These are phyloP conservation scores for Zasmidium citrigriseum DNA, from an alignment of 2,329 filamentous ascomycete genomes.

Conservation along the genomic window DNA sequence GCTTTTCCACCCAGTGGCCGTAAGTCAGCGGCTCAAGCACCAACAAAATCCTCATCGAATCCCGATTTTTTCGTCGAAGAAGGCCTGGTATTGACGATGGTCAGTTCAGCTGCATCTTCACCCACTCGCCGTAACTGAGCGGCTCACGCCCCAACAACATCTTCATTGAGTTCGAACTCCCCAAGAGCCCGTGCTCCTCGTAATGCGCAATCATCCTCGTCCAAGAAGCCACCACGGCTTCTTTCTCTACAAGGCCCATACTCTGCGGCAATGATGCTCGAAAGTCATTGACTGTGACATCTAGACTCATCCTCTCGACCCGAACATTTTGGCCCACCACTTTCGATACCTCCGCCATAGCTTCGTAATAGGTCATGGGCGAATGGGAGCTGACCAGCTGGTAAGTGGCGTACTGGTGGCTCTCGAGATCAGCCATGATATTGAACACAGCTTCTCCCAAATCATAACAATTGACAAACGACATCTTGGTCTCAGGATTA, in stretches of 20 bases:
- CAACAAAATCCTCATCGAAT: background rate
- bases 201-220: conserved; percentile 20
- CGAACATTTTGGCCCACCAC: conserved; percentile 31
- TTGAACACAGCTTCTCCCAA: conserved; percentile 28
- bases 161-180: conserved; percentile 22
- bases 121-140: conserved; percentile 17
- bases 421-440: conserved; percentile 29
- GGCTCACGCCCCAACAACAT: conserved; percentile 22
- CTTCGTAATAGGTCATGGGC: conserved; percentile 23
- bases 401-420: conserved; percentile 34
- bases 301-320: conserved; percentile 20
- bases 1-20: too few relatives aligned
- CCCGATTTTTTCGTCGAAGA: background rate
- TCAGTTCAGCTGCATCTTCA: background rate
- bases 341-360: conserved; percentile 20
- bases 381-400: conserved; percentile 25
- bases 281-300: conserved; percentile 22
- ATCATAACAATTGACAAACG: conserved; percentile 30
- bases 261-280: conserved; percentile 15
- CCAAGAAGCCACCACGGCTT: background rate
- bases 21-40: background rate
- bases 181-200: conserved; percentile 21
- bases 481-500: conserved; percentile 26
- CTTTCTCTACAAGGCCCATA: background rate
- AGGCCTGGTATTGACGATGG: too few relatives aligned